Conservation (phyloP, 345 rosid species). For the Alliaria petiolata region DNA sequence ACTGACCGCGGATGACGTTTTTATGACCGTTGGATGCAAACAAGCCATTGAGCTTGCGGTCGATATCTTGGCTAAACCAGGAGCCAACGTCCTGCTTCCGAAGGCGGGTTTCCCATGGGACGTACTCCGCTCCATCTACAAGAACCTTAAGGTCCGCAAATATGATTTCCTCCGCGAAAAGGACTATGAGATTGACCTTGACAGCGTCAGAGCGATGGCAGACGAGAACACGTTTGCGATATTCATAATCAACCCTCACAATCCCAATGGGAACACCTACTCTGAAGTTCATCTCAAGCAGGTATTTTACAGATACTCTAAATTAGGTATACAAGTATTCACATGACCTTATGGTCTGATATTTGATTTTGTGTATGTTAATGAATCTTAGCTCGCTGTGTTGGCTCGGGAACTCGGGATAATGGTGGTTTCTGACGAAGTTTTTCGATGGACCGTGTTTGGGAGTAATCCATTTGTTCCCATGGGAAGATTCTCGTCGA, state of each 20-base stretch:
- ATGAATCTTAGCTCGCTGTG: conserved; percentile 40
- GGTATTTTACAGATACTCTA: conserved; percentile 13
- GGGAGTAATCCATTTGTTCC: conserved; percentile 46
- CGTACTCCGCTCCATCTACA: conserved; percentile 12
- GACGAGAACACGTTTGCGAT: conserved; percentile 54
- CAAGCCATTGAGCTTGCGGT: conserved; percentile 49
- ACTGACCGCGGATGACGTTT: conserved; percentile 46
- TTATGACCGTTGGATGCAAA: conserved; percentile 45
- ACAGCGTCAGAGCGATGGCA: conserved; percentile 35
- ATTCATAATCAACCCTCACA: conserved; percentile 42
- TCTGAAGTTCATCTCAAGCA: conserved; percentile 36
- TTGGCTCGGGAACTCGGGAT: conserved; percentile 42
- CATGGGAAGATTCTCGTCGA: conserved; percentile 45
- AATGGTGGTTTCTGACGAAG: conserved; percentile 56
- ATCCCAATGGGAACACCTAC: conserved; percentile 36
- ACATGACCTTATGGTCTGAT: neutral
- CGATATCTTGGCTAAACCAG: conserved; percentile 38
- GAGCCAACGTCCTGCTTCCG: conserved; percentile 42
- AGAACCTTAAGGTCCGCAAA: conserved; percentile 36
- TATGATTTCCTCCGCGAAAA: conserved; percentile 41
- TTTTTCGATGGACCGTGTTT: conserved; percentile 37
- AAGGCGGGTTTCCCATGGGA: conserved; percentile 34
- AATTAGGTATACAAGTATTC: neutral
- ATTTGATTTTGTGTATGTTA: neutral
- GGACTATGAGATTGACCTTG: conserved; percentile 55